phyloP scores from a whole-genome alignment of 2,329 filamentous ascomycete species.

The Zymoseptoria ardabiliae region DNA sequence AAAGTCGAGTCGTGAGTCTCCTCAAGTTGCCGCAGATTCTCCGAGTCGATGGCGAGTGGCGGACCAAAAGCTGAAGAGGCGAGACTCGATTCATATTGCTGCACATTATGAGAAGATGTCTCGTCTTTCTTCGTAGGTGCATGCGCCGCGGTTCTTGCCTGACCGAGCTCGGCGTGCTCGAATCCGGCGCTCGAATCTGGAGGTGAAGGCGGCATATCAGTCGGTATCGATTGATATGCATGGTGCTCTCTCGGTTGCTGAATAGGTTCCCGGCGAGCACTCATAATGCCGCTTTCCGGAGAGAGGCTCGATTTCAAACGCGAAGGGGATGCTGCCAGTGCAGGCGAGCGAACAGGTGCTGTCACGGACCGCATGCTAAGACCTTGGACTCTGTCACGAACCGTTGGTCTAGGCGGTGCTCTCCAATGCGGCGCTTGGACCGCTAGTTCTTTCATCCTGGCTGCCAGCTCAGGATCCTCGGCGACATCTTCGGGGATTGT shows the following conservation, averaged over 20 bases:
- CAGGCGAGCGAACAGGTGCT: conserved; percentile 36
- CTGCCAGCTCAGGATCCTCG: conserved; percentile 11
- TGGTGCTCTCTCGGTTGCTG: conserved; percentile 4
- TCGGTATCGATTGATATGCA: conserved; percentile 26
- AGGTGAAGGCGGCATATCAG: conserved; percentile 29
- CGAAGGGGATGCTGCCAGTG: conserved; percentile 39
- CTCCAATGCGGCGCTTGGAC: conserved; percentile 11
- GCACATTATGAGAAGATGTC: not conserved
- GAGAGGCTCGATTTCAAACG: conserved; percentile 23
- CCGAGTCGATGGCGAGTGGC: too few relatives aligned
- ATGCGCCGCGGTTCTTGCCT: not conserved
- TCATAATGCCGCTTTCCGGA: conserved; percentile 20
- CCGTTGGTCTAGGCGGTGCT: conserved; percentile 15
- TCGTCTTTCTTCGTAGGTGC: not conserved
- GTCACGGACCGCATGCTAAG: conserved; percentile 28
- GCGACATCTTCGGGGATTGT: conserved; percentile 15
- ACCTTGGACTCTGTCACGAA: conserved; percentile 15
- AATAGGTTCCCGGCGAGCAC: not conserved
- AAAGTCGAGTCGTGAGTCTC: too few relatives aligned
- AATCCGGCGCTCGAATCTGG: conserved; percentile 28
- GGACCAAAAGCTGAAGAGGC: too few relatives aligned
- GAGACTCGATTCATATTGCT: not conserved
- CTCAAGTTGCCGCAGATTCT: too few relatives aligned
- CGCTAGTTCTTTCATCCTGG: conserved; percentile 4
- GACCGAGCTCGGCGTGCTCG: conserved; percentile 10